These are phyloP conservation scores for Porphyrellus cyaneotinctus DNA, from an alignment of 768 basidiomycete species.

Conservation along the genomic window DNA sequence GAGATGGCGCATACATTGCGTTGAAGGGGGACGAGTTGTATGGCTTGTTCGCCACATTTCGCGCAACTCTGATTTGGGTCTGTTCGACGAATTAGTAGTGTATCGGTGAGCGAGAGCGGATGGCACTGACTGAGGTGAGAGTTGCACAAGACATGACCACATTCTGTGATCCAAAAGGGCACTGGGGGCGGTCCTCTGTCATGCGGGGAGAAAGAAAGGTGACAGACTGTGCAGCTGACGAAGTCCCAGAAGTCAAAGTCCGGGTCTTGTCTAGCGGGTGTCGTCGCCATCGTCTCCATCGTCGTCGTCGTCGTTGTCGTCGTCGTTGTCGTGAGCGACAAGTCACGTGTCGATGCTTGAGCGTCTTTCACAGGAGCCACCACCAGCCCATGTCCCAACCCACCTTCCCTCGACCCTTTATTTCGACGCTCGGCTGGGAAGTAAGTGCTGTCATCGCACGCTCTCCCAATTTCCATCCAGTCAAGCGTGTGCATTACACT, in stretches of 20 bases:
- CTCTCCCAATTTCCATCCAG: constrained; percentile 40
- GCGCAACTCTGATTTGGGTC: constrained; percentile 71
- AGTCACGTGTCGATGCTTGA: constrained; percentile 17
- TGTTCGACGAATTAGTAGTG: constrained; percentile 25
- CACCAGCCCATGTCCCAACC: background rate
- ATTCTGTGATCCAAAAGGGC: constrained; percentile 88
- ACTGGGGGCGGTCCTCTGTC: constrained; percentile 49
- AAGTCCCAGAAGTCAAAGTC: constrained; percentile 78
- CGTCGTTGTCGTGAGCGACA: constrained; percentile 9
- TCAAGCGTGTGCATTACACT: constrained; percentile 35
- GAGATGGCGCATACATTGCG: constrained; percentile 49
- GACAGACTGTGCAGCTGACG: constrained; percentile 66
- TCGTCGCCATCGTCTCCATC: too few species aligned
- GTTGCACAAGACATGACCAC: constrained; percentile 84
- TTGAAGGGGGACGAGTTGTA: constrained; percentile 71
- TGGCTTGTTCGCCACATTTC: constrained; percentile 58
- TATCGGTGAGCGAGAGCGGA: background rate
- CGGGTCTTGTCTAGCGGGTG: constrained; percentile 7
- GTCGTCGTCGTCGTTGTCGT: background rate
- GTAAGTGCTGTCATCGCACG: constrained; percentile 37
- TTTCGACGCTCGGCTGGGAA: constrained; percentile 52
- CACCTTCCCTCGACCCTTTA: constrained; percentile 2
- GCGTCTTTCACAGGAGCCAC: too few species aligned
- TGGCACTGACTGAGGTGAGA: constrained; percentile 68
- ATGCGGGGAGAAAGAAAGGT: constrained; percentile 55